A percentile compares a stretch with the other conserved stretches of the same genome.
Evolutionary conservation across 371 early-diverging fungal species (phyloP).

Genomic region (Mucor mucedo): DNA sequence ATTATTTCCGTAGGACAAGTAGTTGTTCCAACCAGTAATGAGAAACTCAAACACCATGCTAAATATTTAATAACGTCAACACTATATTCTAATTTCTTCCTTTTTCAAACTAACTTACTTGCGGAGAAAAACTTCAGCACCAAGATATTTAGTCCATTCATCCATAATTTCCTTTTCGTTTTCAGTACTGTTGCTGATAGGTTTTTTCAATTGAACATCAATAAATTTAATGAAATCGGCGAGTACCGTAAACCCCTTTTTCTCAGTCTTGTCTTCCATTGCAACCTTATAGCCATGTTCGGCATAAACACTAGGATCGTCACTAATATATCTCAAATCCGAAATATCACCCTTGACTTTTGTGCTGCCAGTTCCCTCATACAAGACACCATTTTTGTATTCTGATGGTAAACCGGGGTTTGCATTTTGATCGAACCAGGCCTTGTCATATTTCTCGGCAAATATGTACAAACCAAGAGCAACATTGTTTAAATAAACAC

Average conservation of each 20-base stretch:
- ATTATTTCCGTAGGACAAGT: conserved; percentile 25
- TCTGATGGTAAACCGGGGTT: background rate
- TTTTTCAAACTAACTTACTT: background rate
- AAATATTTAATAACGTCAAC: background rate
- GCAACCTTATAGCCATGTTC: background rate
- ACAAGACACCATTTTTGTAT: conserved; percentile 1
- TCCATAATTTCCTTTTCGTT: background rate
- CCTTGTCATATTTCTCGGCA: background rate
- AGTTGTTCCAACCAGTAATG: conserved; percentile 31
- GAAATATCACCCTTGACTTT: background rate
- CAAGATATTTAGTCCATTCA: background rate
- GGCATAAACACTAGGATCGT: background rate
- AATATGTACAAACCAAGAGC: conserved; percentile 2
- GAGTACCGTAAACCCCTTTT: conserved; percentile 1
- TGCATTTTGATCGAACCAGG: background rate
- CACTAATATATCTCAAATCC: background rate
- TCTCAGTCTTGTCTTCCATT: background rate
- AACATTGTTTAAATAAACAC: conserved; percentile 3
- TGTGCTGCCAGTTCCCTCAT: background rate
- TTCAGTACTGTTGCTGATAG: conserved; percentile 4
- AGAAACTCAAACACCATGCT: conserved; percentile 35
- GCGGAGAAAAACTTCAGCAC: background rate
- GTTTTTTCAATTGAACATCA: background rate
- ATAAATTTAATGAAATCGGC: background rate
- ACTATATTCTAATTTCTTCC: background rate